Evolutionary conservation across 2,329 filamentous ascomycete species (phyloP), one percentile per base, ranked within the genome.

Genomic region (Dothideomycetes sp.): DNA sequence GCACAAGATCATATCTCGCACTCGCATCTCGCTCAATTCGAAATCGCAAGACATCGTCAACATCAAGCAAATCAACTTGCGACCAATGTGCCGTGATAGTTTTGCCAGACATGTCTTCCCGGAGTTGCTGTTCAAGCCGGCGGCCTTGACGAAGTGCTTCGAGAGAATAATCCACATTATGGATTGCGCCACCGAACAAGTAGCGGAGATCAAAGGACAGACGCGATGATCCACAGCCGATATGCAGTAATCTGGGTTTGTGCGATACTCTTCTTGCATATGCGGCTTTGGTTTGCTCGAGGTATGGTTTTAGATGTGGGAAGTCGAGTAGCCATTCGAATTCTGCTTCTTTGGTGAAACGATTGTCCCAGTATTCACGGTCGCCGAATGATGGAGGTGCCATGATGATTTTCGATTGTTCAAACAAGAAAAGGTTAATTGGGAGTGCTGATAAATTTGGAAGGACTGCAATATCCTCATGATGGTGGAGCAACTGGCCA

Each of bases 261-360:
- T 17, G 15, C 3, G 7, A 5, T 3, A 7, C 29, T 31, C 19
- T 7, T 31, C n/a, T 3, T 13, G 9, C n/a, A n/a, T n/a, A n/a
- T n/a, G n/a, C 27, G n/a, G 12, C 3, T 11, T 7, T 29, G n/a
- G 15, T 3, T 19, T 15, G 11, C 20, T 12, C 37, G 7, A 29
- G 12, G 27, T 13, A 19, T 5, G 37, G 16, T n/a, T 33, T 18
- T 12, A 40, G 13, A 8, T 17, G 6, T 15, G 19, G 3, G n/a
- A 33, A 40, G 17, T 40, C 37, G 2, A 28, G 27, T 7, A 40
- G 13, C 37, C 37, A 40, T 7, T 40, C 37, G 5, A 40, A 40
- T 10, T 24, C 5, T 1, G 32, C 37, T 16, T 40, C 37, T 12
- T 18, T 19, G 20, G 15, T 7, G 9, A 40, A 40, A 8, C 37